Percentiles rank a stretch among this genome's conserved stretches.
Evolutionary conservation across 2,329 filamentous ascomycete species (phyloP).

Genomic region (Curvularia spicifera): DNA sequence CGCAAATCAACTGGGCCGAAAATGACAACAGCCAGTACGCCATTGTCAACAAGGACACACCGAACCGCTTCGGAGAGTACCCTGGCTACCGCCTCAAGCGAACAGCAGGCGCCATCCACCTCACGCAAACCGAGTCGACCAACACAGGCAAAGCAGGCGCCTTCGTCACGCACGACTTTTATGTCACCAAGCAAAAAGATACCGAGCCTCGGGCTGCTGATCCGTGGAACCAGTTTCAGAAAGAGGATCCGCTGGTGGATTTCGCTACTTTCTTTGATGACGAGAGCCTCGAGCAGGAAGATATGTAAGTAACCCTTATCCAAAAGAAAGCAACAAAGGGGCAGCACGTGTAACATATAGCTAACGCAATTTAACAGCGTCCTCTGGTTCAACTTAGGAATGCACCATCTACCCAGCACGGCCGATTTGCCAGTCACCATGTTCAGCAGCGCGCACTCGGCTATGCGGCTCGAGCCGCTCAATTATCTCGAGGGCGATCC

Average conservation of each 20-base stretch:
- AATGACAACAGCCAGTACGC: constrained; percentile 57
- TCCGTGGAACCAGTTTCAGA: constrained; percentile 55
- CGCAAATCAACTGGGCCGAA: constrained; percentile 54
- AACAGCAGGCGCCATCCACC: constrained; percentile 38
- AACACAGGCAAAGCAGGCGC: constrained; percentile 55
- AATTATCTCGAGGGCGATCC: constrained; percentile 55
- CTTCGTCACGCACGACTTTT: constrained; percentile 61
- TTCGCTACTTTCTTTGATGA: constrained; percentile 59
- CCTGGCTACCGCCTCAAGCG: constrained; percentile 60
- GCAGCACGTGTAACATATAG: background rate
- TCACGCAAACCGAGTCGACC: constrained; percentile 59
- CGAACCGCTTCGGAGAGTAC: constrained; percentile 60
- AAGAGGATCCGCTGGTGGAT: constrained; percentile 57
- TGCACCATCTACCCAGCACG: constrained; percentile 58
- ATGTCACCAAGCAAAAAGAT: constrained; percentile 60
- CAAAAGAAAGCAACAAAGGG: too few relatives aligned
- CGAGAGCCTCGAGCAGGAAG: constrained; percentile 52
- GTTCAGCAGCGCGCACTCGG: constrained; percentile 56
- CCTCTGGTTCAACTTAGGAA: constrained; percentile 60
- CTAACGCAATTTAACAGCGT: constrained; percentile 42
- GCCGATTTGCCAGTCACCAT: constrained; percentile 60
- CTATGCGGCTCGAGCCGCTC: constrained; percentile 54
- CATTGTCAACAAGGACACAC: constrained; percentile 59
- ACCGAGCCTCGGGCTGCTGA: constrained; percentile 56
- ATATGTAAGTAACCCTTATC: constrained; percentile 30